A percentile compares a stretch with the other conserved stretches of the same genome.
These are phyloP conservation scores for Neurospora terricola DNA, from an alignment of 495 filamentous ascomycete species.

Conservation along the genomic window DNA sequence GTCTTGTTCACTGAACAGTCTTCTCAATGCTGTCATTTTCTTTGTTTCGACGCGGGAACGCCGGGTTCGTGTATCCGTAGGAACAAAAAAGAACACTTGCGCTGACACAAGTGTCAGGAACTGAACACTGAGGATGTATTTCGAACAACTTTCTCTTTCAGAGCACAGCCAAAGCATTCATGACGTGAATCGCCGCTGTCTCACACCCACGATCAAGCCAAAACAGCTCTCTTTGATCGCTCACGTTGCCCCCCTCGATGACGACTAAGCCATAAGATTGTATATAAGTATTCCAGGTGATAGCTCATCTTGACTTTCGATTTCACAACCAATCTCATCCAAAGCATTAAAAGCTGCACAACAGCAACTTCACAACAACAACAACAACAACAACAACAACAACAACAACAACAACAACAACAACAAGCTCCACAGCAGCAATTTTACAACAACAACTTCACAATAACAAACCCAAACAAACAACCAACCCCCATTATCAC, in stretches of 20 bases:
- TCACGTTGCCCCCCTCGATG: neutral
- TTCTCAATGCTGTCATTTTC: neutral
- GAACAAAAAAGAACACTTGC: neutral
- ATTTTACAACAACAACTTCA: neutral
- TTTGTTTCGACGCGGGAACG: neutral
- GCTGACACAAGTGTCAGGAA: neutral
- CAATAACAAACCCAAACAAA: neutral
- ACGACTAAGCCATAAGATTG: neutral
- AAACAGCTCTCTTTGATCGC: neutral
- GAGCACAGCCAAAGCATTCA: neutral
- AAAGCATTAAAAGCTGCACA: neutral
- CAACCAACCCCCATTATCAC: neutral
- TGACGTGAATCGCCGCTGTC: neutral
- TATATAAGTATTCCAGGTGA: neutral
- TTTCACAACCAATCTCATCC: neutral
- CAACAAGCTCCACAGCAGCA: no score
- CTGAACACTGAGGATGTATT: neutral
- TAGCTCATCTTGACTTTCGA: neutral
- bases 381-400: no score
- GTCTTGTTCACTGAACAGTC: neutral
- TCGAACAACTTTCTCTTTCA: neutral
- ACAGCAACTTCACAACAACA: neutral
- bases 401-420: no score
- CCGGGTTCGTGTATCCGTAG: neutral
- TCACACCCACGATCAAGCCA: neutral